phyloP scores from a whole-genome alignment of 768 basidiomycete species.

The Guyanaporus albipodus region DNA sequence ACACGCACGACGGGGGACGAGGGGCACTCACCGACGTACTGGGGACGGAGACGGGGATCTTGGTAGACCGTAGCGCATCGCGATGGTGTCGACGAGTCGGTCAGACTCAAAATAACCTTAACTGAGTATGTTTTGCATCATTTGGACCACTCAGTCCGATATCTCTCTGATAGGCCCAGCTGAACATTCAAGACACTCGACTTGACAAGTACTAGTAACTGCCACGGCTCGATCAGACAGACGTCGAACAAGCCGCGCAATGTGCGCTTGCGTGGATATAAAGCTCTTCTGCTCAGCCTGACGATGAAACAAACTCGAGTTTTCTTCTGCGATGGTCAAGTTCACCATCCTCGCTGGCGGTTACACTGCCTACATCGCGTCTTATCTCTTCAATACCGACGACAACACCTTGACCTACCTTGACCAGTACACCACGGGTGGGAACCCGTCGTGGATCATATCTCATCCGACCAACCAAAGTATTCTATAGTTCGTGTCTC shows the following conservation, averaged over 20 bases:
- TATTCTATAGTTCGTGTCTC: constrained; percentile 53
- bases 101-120: not conserved
- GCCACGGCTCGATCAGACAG: too few relatives aligned
- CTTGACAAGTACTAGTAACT: too few relatives aligned
- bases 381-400: constrained; percentile 58
- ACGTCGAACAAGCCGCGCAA: too few relatives aligned
- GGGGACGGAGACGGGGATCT: constrained; percentile 51
- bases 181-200: too few relatives aligned
- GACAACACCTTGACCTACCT: constrained; percentile 44
- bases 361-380: constrained; percentile 55
- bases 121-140: not conserved
- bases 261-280: too few relatives aligned
- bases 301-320: not conserved
- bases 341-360: constrained; percentile 69
- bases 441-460: constrained; percentile 59
- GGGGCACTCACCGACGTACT: constrained; percentile 33
- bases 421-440: constrained; percentile 39
- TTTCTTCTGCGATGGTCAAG: constrained; percentile 55
- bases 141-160: not conserved
- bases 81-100: not conserved
- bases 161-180: too few relatives aligned
- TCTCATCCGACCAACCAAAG: constrained; percentile 52
- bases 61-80: constrained; percentile 55
- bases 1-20: constrained; percentile 10
- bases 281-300: not conserved